Evolutionary conservation across 2,329 filamentous ascomycete genomes (phyloP).

Genomic region (Mollisiaceae sp.): DNA sequence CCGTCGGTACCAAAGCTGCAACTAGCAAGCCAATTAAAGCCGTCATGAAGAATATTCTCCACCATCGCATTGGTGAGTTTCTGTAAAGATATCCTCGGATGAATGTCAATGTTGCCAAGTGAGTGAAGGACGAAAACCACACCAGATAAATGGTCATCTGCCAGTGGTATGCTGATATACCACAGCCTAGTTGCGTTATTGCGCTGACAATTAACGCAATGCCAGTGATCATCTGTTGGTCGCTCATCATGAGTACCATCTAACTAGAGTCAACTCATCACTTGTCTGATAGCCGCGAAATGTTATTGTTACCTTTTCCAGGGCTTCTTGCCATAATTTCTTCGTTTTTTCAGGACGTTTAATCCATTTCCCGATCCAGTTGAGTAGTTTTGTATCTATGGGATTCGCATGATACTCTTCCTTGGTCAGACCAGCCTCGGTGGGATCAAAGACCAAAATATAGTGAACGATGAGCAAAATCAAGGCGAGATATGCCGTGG

Average conservation of each 20-base stretch:
- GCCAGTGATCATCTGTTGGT: conserved; percentile 13
- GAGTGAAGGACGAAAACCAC: conserved; percentile 14
- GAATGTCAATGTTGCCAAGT: conserved; percentile 13
- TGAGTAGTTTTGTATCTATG: background rate
- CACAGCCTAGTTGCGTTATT: background rate
- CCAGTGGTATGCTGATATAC: conserved; percentile 12
- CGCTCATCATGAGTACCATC: conserved; percentile 11
- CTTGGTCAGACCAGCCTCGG: background rate
- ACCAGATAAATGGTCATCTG: conserved; percentile 13
- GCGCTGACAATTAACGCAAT: background rate
- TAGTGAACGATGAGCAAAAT: conserved; percentile 6
- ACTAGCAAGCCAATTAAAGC: background rate
- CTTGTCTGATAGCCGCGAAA: background rate
- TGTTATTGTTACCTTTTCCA: background rate
- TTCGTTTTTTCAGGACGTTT: background rate
- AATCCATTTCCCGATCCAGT: background rate
- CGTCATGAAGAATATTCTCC: conserved; percentile 3
- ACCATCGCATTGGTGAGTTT: background rate
- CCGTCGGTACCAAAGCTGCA: conserved; percentile 7
- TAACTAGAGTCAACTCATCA: background rate
- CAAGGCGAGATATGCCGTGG: conserved; percentile 3
- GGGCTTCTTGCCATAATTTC: background rate
- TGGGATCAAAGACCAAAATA: background rate
- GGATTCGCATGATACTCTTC: background rate
- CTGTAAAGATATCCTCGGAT: conserved; percentile 4